phyloP scores from a whole-genome alignment of 2,329 filamentous ascomycete species.

The Xylaria sp. region DNA sequence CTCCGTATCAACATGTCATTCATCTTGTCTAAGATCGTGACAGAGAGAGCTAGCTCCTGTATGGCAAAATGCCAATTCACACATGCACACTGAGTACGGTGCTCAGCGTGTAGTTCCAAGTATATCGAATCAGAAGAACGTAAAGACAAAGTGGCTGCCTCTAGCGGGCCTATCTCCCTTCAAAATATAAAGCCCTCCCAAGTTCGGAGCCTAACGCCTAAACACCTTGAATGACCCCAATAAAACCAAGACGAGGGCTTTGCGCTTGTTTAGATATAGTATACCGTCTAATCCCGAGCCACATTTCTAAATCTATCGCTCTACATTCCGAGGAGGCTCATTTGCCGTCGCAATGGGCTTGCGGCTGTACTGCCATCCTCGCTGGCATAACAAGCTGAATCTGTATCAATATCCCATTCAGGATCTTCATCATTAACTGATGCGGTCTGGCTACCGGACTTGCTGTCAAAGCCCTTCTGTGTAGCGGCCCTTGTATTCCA shows the following conservation, averaged over 20 bases:
- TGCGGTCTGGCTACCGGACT: constrained; percentile 58
- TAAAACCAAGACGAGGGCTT: constrained; percentile 20
- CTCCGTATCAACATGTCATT: constrained; percentile 1
- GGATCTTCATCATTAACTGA: constrained; percentile 64
- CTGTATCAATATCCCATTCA: constrained; percentile 96
- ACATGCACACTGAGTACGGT: background rate
- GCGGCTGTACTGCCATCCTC: constrained; percentile 76
- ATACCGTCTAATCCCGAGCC: constrained; percentile 30
- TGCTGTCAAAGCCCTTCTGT: constrained; percentile 85
- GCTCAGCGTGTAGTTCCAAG: constrained; percentile 8
- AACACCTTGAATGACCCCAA: constrained; percentile 24
- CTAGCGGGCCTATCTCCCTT: constrained; percentile 3
- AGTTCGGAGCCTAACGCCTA: constrained; percentile 15
- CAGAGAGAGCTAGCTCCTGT: background rate
- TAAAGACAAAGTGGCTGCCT: constrained; percentile 9
- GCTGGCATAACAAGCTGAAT: constrained; percentile 76
- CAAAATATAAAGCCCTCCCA: background rate
- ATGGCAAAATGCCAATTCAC: background rate
- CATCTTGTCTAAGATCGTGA: constrained; percentile 14
- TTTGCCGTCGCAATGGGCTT: constrained; percentile 76
- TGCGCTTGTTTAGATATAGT: constrained; percentile 27
- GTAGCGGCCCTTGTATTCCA: constrained; percentile 95
- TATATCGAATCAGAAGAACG: constrained; percentile 10
- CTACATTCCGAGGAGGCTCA: constrained; percentile 74
- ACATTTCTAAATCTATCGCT: constrained; percentile 37